These are phyloP conservation scores for Picochlorum sp. DNA, from an alignment of 139 green algal genomes.

Conservation along the genomic window DNA sequence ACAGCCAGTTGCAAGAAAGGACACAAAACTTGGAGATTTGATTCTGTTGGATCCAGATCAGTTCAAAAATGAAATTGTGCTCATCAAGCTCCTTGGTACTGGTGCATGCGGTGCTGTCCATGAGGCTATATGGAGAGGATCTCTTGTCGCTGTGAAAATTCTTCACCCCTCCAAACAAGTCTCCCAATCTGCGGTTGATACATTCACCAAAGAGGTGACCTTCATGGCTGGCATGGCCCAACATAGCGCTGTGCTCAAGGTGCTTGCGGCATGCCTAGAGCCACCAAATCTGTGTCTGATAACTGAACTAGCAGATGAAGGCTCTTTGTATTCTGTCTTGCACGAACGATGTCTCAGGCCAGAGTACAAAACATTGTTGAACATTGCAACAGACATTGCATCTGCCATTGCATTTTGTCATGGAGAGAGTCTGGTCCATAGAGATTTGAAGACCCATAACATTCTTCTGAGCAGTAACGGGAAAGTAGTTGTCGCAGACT, in stretches of 20 bases:
- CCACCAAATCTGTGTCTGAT: conserved; percentile 14
- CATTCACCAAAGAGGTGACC: conserved; percentile 15
- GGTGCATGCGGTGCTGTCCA: conserved; percentile 15
- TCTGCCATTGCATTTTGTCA: conserved; percentile 21
- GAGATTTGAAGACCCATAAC: conserved; percentile 25
- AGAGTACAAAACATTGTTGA: conserved; percentile 17
- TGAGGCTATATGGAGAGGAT: conserved; percentile 6
- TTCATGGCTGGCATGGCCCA: conserved; percentile 10
- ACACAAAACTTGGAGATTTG: conserved; percentile 1
- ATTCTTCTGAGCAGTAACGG: conserved; percentile 6
- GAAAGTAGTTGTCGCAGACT: conserved; percentile 18
- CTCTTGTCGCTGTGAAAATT: conserved; percentile 22
- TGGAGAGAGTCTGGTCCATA: conserved; percentile 18
- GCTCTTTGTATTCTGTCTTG: background rate
- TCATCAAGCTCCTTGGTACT: conserved; percentile 14
- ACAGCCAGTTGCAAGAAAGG: background rate
- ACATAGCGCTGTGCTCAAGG: conserved; percentile 10
- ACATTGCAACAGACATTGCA: conserved; percentile 19
- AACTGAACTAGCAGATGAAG: conserved; percentile 10
- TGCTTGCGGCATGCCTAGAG: conserved; percentile 18
- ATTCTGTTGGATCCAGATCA: conserved; percentile 4
- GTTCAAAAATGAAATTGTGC: conserved; percentile 10
- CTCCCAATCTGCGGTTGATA: background rate
- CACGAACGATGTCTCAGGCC: conserved; percentile 16
- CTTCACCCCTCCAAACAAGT: conserved; percentile 15